Percentiles rank a stretch among this genome's conserved stretches.
These are phyloP conservation scores for Urochloa ruziziensis DNA, from an alignment of 176 grass and related monocot species.

Conservation along the genomic window DNA sequence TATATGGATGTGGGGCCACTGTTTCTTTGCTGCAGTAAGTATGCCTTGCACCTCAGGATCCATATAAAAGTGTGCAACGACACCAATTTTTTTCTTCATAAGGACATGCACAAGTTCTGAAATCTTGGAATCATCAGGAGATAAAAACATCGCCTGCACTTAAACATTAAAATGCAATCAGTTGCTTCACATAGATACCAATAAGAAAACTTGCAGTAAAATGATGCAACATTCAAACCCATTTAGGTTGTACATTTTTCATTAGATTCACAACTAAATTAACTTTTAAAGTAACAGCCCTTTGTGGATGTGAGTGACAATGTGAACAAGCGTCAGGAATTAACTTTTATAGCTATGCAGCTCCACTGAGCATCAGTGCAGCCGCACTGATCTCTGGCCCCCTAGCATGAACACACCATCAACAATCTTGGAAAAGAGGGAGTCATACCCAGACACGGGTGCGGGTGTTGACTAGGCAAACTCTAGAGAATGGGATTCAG, in stretches of 20 bases:
- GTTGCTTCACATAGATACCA: not conserved
- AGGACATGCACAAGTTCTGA: slow-evolving; percentile 63
- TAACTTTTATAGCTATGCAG: not conserved
- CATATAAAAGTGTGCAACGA: slow-evolving; percentile 99
- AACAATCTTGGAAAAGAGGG: not conserved
- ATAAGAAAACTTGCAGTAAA: slow-evolving; percentile 3
- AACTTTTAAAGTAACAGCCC: not conserved
- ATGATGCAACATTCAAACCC: not conserved
- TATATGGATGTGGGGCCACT: slow-evolving; percentile 96
- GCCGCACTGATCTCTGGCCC: not conserved
- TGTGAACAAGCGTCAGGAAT: not conserved
- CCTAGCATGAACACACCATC: not conserved
- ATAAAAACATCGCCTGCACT: slow-evolving; percentile 87
- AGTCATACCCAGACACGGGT: not conserved
- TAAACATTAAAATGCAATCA: slow-evolving; percentile 6
- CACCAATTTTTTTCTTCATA: slow-evolving; percentile 72
- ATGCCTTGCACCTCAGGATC: slow-evolving; percentile 97
- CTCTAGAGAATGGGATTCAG: not conserved
- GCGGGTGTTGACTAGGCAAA: not conserved
- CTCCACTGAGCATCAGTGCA: not conserved
- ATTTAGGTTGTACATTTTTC: not conserved
- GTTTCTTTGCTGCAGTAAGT: slow-evolving; percentile 85
- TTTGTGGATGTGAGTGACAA: not conserved
- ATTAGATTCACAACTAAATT: not conserved
- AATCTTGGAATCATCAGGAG: slow-evolving; percentile 70